A percentile compares a stretch with the other conserved stretches of the same genome.
Evolutionary conservation across 139 green algal genomes (phyloP).

Genomic region (Bryopsis sp.): DNA sequence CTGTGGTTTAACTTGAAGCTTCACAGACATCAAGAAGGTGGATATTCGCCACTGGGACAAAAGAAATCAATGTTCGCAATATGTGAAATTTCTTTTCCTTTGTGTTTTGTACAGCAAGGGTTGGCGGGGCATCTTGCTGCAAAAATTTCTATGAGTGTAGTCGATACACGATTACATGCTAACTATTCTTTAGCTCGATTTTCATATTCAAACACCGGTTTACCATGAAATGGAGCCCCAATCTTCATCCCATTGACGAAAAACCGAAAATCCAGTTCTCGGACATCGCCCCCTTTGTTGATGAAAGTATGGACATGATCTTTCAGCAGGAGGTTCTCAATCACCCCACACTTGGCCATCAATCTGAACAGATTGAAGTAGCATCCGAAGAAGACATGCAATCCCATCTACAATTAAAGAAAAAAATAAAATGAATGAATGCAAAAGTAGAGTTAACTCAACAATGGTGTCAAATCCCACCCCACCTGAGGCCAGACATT

Average conservation of each 20-base stretch:
- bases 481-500: too few relatives aligned
- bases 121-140: too few relatives aligned
- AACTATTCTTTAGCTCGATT: too few relatives aligned
- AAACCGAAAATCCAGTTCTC: conserved; percentile 88
- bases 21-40: too few relatives aligned
- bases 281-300: conserved; percentile 84
- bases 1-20: too few relatives aligned
- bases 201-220: conserved; percentile 1
- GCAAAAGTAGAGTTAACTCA: neutral
- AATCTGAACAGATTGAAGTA: conserved; percentile 93
- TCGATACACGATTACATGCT: too few relatives aligned
- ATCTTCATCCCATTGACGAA: conserved; percentile 72
- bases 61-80: neutral
- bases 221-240: conserved; percentile 71
- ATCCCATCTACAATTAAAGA: conserved; percentile 61
- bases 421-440: neutral
- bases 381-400: conserved; percentile 95
- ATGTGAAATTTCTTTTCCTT: too few relatives aligned
- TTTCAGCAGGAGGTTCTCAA: conserved; percentile 91
- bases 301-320: conserved; percentile 95
- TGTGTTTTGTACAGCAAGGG: too few relatives aligned
- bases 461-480: neutral
- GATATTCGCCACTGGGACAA: too few relatives aligned
- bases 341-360: conserved; percentile 90
- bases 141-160: too few relatives aligned